phyloP scores from a whole-genome alignment of 371 early-diverging fungal genomes.

The Lichtheimia hyalospora region DNA sequence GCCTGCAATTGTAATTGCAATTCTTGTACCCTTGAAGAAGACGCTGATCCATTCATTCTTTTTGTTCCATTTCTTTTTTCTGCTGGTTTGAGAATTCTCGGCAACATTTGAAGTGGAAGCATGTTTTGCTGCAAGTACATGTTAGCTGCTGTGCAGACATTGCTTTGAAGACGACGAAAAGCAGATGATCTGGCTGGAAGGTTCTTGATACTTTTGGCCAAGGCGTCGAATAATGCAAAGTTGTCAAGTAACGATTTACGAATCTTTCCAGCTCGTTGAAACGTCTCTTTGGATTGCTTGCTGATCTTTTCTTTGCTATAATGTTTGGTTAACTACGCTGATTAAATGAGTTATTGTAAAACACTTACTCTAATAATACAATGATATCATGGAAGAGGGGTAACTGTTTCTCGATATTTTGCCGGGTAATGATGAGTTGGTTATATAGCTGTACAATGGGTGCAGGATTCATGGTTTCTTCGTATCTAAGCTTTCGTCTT shows the following conservation, averaged over 20 bases:
- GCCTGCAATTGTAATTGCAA: conserved; percentile 61
- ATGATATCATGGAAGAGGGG: conserved; percentile 64
- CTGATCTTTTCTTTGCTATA: conserved; percentile 44
- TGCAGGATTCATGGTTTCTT: conserved; percentile 42
- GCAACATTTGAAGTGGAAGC: conserved; percentile 86
- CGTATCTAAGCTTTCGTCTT: conserved; percentile 46
- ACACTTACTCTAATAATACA: conserved; percentile 51
- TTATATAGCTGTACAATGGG: conserved; percentile 51
- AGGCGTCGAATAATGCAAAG: conserved; percentile 63
- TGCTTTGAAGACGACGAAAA: conserved; percentile 63
- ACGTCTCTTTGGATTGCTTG: conserved; percentile 54
- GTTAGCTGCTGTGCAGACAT: conserved; percentile 69
- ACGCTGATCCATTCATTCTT: conserved; percentile 4
- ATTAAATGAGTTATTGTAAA: not conserved
- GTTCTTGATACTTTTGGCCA: conserved; percentile 59
- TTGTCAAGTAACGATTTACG: conserved; percentile 67
- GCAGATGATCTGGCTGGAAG: conserved; percentile 50
- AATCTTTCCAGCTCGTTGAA: conserved; percentile 54
- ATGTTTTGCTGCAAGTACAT: conserved; percentile 85
- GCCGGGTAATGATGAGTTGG: conserved; percentile 35
- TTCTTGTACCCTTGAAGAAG: conserved; percentile 18
- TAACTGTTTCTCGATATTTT: conserved; percentile 54
- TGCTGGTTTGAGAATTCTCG: conserved; percentile 54
- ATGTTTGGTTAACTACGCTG: not conserved
- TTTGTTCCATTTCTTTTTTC: conserved; percentile 7